Base-by-base conservation (phyloP, 2,329 filamentous ascomycete species). In the Phialocephala subalpina region DNA sequence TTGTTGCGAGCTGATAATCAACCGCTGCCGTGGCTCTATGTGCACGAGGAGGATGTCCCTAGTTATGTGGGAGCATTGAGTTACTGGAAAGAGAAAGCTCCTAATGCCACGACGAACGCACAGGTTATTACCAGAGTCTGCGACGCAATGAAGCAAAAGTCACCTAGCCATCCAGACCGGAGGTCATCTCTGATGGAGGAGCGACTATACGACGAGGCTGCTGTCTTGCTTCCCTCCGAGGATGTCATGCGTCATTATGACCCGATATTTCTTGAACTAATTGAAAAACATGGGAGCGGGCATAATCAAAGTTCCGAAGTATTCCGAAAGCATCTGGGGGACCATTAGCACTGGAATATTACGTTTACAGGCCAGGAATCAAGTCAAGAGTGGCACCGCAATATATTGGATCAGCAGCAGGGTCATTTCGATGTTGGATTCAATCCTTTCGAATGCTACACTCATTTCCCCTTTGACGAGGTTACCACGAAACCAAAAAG, bases 21-120 rank as follows among this genome's bases (percentile, higher is more conserved):
- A 14, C 65, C 67, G 12, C 29, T 64, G 45, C 29, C 47, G 16
- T 62, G 65, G 55, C 55, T 69, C 14, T 57, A 65, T 55, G 27
- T 71, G 1, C 60, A 65, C 33, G 60, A 62, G 27, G 49, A 36
- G 6, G 62, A 69, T 36, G 53, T 65, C 20, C 16, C 57, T 18
- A 29, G 40, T 25, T 67, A 67, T 45, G 58, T 67, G 2, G 38
- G 60, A 35, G 67, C 55, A 25, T 53, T 69, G 25, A 57, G 7
- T 22, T 40, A 61, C 12, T 69, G 67, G 64, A 27, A 57, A 16
- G 60, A 35, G 8, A n/a, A 61, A 58, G 59, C 62, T 2, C 20
- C 22, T 49, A 45, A 64, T 2, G 18, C 62, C 33, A 42, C 65
- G 12, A 56, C 59, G 6, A 45, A 25, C 36, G 5, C 40, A 11